phyloP scores from a whole-genome alignment of 225 moss, liverwort and hornwort species.

The Polytrichum commune region DNA sequence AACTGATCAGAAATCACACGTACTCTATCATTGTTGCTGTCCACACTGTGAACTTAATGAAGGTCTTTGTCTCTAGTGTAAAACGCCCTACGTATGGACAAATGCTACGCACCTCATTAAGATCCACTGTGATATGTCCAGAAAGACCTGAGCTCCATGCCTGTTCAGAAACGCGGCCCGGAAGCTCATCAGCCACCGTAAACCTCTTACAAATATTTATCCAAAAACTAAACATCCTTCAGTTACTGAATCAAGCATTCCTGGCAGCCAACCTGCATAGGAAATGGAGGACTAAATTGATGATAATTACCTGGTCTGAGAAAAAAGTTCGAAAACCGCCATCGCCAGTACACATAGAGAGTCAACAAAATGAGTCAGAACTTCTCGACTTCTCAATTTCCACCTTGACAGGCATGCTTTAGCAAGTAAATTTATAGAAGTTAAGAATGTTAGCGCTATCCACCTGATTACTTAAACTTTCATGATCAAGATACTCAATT shows the following conservation, averaged over 20 bases:
- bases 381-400: background rate
- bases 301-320: conserved; percentile 42
- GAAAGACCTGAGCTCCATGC: conserved; percentile 76
- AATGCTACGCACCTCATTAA: conserved; percentile 64
- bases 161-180: conserved; percentile 30
- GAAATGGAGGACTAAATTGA: background rate
- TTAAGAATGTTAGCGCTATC: too few species aligned
- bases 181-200: background rate
- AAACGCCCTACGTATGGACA: background rate
- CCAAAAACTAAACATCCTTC: too few species aligned
- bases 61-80: too few species aligned
- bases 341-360: conserved; percentile 30
- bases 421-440: too few species aligned
- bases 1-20: too few species aligned
- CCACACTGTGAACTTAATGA: too few species aligned
- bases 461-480: too few species aligned
- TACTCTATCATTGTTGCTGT: too few species aligned
- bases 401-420: too few species aligned
- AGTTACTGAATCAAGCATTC: too few species aligned
- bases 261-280: background rate
- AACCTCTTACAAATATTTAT: too few species aligned
- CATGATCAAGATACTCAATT: too few species aligned
- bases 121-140: conserved; percentile 82
- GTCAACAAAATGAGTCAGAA: conserved; percentile 19
- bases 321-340: conserved; percentile 22